These are phyloP conservation scores for Gymnopilus dilepis DNA, from an alignment of 768 basidiomycete species.

Conservation along the genomic window DNA sequence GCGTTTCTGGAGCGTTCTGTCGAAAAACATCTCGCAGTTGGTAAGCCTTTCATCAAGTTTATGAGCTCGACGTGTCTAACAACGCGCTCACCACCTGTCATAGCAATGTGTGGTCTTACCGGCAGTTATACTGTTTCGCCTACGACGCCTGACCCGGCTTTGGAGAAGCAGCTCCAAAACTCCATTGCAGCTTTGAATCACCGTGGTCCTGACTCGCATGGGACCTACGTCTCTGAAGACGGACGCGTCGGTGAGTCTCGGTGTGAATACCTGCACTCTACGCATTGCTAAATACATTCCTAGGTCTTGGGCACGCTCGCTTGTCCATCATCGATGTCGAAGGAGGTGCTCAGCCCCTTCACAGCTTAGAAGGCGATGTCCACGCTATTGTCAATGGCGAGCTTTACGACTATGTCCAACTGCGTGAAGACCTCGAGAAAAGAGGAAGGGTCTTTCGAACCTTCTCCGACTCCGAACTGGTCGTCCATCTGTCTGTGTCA, in stretches of 20 bases:
- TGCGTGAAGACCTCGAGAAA: conserved; percentile 1
- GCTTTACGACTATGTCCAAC: conserved; percentile 3
- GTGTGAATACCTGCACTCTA: no score
- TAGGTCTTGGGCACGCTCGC: conserved; percentile 4
- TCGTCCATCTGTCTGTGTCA: neutral
- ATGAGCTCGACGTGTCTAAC: neutral
- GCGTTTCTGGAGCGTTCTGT: no score
- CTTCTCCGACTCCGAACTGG: neutral
- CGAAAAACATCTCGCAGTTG: no score
- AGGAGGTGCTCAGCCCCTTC: neutral
- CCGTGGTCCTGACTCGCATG: conserved; percentile 2
- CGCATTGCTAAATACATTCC: neutral
- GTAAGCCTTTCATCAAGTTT: no score
- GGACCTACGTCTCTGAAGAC: conserved; percentile 4
- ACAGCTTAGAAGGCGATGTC: neutral
- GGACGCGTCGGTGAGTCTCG: neutral
- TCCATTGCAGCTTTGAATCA: neutral
- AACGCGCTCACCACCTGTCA: neutral
- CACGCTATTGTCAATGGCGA: conserved; percentile 8
- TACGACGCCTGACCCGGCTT: neutral
- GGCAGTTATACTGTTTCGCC: conserved; percentile 1
- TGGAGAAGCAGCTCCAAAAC: neutral
- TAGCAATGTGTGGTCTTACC: conserved; percentile 3
- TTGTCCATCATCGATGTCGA: conserved; percentile 8
- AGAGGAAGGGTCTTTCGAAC: neutral